Base-by-base conservation (phyloP, 1,284 basidiomycete species). In the Cutaneotrichosporon sp. region DNA sequence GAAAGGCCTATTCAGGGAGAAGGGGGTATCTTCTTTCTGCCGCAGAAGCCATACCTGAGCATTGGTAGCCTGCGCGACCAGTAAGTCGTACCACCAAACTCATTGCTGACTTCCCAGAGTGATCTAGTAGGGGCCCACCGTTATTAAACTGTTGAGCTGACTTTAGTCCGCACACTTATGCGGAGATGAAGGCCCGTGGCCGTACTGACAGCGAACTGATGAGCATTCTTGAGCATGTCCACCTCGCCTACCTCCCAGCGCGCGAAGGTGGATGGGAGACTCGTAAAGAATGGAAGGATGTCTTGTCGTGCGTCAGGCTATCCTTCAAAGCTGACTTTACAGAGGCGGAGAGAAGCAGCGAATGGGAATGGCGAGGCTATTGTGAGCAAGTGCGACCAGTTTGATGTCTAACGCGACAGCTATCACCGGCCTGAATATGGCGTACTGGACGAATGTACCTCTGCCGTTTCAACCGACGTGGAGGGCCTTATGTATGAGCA, bases 401-500 rank as follows among this genome's bases (percentile, higher is more conserved):
- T 26, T 4, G 1, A 1, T 1, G 10, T 21, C 37, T 42, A 22
- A 36, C 40, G 13, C 5, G 5, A n/a, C 46, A 69, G 64, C 61
- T 73, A 70, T 44, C 70, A 73, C 45, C 65, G 64, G 26, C 72
- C 62, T 5, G 51, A 60, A 7, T 65, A 69, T 45, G 74, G 65
- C 9, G 75, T 81, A 14, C 71, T 80, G 17, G 79, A 80, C 69
- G 93, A 97, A 72, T 94, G 90, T 75, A 97, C 93, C 4, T 91
- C 88, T 58, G 94, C 94, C 1, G 92, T 98, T 7, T 96, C 91
- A 9, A 91, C 89, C 52, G 94, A 97, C 67, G 91, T 97, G 18
- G 93, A 97, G 70, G 92, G 92, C 0, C 79, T 86, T 56, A 93
- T 98, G 90, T 97, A 97, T 76, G 87, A 94, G 68, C 85, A 90